Evolutionary conservation across 208 protist genomes (phyloP).

Genomic region (Jaenimonas drosophilae): DNA sequence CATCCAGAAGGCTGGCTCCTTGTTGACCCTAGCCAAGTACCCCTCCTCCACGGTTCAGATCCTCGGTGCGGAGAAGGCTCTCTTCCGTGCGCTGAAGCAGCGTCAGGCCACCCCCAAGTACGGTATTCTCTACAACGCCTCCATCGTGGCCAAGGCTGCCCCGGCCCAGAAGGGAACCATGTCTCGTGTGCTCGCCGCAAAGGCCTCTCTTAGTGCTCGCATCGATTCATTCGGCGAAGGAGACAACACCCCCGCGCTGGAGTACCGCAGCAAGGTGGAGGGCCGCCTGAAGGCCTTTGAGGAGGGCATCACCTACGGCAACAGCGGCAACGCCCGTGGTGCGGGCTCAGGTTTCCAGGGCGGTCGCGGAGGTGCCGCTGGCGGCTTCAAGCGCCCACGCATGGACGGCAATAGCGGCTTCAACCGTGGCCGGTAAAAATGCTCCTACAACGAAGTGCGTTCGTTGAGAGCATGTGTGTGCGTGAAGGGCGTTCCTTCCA

Average conservation of each 20-base stretch:
- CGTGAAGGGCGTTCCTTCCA: too few relatives aligned
- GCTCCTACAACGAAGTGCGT: too few relatives aligned
- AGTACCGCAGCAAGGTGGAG: slow-evolving; percentile 89
- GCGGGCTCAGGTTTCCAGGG: slow-evolving; percentile 44
- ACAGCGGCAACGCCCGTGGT: slow-evolving; percentile 81
- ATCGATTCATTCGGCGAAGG: slow-evolving; percentile 98
- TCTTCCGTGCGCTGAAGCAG: slow-evolving; percentile 97
- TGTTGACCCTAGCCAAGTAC: slow-evolving; percentile 98
- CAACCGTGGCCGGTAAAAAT: neutral
- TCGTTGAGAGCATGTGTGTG: too few relatives aligned
- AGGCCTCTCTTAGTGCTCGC: slow-evolving; percentile 95
- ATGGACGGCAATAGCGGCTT: slow-evolving; percentile 21
- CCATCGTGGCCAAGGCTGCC: slow-evolving; percentile 93
- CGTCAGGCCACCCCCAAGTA: slow-evolving; percentile 99
- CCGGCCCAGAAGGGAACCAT: slow-evolving; percentile 94
- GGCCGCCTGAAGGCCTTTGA: slow-evolving; percentile 84
- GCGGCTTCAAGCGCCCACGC: slow-evolving; percentile 32
- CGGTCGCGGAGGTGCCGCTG: slow-evolving; percentile 9
- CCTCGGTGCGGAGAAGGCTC: slow-evolving; percentile 98
- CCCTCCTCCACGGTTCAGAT: slow-evolving; percentile 99
- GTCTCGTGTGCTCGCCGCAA: slow-evolving; percentile 95
- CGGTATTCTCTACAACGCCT: slow-evolving; percentile 98
- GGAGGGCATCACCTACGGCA: slow-evolving; percentile 82
- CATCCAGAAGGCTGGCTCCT: slow-evolving; percentile 97
- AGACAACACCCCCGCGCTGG: slow-evolving; percentile 72